phyloP scores from a whole-genome alignment of 2,329 filamentous ascomycete species.

The Nannizzia gypsea region DNA sequence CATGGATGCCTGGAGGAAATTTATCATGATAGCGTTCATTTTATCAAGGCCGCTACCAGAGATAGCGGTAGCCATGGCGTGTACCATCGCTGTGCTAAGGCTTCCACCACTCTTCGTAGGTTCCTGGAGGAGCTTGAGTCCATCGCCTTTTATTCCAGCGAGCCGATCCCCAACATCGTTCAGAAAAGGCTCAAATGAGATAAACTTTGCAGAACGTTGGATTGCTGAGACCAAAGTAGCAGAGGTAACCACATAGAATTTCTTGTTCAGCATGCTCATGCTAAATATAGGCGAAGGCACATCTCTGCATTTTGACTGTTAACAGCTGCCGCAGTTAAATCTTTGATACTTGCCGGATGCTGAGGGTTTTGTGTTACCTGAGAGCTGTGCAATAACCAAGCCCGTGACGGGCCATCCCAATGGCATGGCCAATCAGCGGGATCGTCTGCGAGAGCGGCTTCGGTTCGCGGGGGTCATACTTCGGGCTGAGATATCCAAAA shows the following conservation, averaged over 20 bases:
- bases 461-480: neutral
- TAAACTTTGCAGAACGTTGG: neutral
- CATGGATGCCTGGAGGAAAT: neutral
- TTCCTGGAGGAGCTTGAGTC: neutral
- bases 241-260: neutral
- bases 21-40: neutral
- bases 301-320: neutral
- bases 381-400: conserved; percentile 16
- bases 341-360: neutral
- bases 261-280: neutral
- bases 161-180: neutral
- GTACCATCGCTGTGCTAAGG: neutral
- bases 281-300: neutral
- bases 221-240: neutral
- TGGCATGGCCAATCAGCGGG: conserved; percentile 21
- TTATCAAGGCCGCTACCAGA: neutral
- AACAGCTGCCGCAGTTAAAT: neutral
- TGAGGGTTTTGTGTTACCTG: conserved; percentile 9
- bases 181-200: conserved; percentile 3
- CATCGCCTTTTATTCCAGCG: neutral
- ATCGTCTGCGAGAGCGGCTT: conserved; percentile 12
- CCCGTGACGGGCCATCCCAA: conserved; percentile 18
- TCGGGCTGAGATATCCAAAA: neutral
- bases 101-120: neutral
- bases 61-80: neutral